These are phyloP conservation scores for Lentinula lateritia DNA, from an alignment of 768 basidiomycete species.

Conservation along the genomic window DNA sequence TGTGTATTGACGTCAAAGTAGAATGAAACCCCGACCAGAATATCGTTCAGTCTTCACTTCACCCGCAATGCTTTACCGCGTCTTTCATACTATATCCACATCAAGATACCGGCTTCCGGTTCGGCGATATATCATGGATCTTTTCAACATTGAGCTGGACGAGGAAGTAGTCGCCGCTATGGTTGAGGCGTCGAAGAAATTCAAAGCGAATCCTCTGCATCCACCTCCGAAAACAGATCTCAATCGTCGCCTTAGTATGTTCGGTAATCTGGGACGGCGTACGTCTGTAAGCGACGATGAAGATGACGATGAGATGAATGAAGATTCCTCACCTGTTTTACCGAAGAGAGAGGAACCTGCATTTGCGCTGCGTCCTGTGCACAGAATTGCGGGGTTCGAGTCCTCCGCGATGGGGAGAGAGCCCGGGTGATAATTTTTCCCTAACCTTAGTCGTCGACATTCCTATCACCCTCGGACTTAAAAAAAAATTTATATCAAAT, in stretches of 20 bases:
- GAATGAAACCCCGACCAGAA: slow-evolving; percentile 75
- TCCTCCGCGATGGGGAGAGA: not conserved
- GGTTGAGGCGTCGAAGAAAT: slow-evolving; percentile 40
- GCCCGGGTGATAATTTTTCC: not conserved
- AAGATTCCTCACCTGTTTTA: slow-evolving; percentile 34
- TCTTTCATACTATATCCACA: slow-evolving; percentile 80
- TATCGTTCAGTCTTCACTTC: slow-evolving; percentile 76
- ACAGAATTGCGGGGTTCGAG: slow-evolving; percentile 53
- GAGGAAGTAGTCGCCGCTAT: slow-evolving; percentile 52
- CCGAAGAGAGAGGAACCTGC: slow-evolving; percentile 38
- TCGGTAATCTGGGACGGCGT: slow-evolving; percentile 45
- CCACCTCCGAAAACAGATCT: slow-evolving; percentile 34
- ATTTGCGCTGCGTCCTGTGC: slow-evolving; percentile 52
- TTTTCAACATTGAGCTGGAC: slow-evolving; percentile 83
- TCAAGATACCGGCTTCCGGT: slow-evolving; percentile 91
- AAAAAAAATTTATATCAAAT: too few species aligned
- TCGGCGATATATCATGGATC: slow-evolving; percentile 85
- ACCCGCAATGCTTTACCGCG: slow-evolving; percentile 75
- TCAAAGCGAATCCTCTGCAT: slow-evolving; percentile 43
- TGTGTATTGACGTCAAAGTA: slow-evolving; percentile 19
- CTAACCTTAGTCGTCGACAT: too few species aligned
- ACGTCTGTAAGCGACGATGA: slow-evolving; percentile 58
- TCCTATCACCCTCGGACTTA: too few species aligned
- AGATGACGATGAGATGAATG: slow-evolving; percentile 37
- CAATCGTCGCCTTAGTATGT: slow-evolving; percentile 58